Conservation (phyloP, 1,284 basidiomycete genomes). For the Garcileccinum viscosum region DNA sequence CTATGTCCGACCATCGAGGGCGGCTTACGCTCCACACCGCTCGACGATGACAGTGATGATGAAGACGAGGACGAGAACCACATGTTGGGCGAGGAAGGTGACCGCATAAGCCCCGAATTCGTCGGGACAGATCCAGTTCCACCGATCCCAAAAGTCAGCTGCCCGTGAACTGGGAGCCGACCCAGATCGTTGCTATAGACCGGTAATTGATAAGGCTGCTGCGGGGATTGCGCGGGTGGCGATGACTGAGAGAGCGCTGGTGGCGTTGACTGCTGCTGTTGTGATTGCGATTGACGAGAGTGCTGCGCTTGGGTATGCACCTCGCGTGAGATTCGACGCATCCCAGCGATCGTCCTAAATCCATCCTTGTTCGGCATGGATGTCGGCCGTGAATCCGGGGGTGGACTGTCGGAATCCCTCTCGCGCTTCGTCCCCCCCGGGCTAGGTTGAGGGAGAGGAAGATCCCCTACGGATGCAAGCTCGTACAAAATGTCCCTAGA, state of each 20-base stretch:
- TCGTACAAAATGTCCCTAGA: conserved; percentile 72
- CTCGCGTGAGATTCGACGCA: conserved; percentile 40
- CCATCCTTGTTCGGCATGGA: conserved; percentile 13
- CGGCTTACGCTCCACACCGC: background rate
- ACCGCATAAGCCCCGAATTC: conserved; percentile 8
- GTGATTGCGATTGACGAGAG: conserved; percentile 13
- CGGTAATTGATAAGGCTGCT: conserved; percentile 45
- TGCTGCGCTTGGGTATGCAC: conserved; percentile 18
- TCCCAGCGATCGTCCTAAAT: conserved; percentile 41
- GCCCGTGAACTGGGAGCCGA: conserved; percentile 57
- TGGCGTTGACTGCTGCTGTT: background rate
- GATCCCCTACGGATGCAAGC: conserved; percentile 68
- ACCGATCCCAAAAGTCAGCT: conserved; percentile 27
- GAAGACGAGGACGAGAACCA: conserved; percentile 26
- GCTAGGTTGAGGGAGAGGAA: conserved; percentile 62
- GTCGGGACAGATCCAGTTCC: conserved; percentile 3
- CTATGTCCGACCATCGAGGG: conserved; percentile 6
- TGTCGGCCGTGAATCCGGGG: conserved; percentile 4
- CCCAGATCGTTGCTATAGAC: conserved; percentile 67
- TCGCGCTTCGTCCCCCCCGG: conserved; percentile 63
- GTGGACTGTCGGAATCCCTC: conserved; percentile 56
- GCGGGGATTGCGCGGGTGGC: background rate
- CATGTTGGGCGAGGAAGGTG: conserved; percentile 17
- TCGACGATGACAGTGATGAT: background rate
- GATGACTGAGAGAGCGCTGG: background rate